Evolutionary conservation across 192 early-diverging fungal genomes (phyloP).

Genomic region (Mortierella claussenii): DNA sequence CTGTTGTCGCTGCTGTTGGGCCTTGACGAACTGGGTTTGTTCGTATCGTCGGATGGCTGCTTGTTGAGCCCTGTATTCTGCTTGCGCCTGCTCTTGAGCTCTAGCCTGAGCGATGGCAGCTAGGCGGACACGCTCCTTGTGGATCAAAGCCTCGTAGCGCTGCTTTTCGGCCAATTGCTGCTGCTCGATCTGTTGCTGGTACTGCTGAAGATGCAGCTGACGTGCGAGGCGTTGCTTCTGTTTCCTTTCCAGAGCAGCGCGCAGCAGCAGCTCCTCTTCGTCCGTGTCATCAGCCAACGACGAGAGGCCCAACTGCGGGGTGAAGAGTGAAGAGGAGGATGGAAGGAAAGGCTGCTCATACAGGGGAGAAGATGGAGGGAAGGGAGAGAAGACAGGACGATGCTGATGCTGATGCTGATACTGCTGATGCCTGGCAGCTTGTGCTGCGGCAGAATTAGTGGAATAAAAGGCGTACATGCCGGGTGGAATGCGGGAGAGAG

Average conservation of each 20-base stretch:
- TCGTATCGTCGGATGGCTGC: constrained; percentile 2
- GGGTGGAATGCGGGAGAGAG: no score
- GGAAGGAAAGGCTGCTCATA: no score
- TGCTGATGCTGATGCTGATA: no score
- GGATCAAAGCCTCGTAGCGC: constrained; percentile 3
- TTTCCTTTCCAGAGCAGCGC: constrained; percentile 33
- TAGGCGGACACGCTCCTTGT: constrained; percentile 4
- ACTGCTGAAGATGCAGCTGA: constrained; percentile 14
- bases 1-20: not conserved
- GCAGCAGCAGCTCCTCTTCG: constrained; percentile 32
- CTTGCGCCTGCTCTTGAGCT: constrained; percentile 6
- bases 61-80: constrained; percentile 8
- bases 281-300: constrained; percentile 17
- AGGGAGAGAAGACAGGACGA: no score
- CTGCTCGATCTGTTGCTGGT: constrained; percentile 5
- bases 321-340: no score
- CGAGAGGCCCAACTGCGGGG: not conserved
- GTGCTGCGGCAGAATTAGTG: no score
- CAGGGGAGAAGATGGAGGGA: no score
- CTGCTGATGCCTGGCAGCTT: no score
- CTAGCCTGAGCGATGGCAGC: constrained; percentile 5
- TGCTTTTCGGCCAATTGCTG: constrained; percentile 4
- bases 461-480: no score
- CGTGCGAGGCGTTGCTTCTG: constrained; percentile 19
- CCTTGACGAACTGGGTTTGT: constrained; percentile 7